Percentiles rank a stretch among this genome's conserved stretches.
Evolutionary conservation across 306 rosid genomes (phyloP).

Genomic region (Ormosia emarginata): DNA sequence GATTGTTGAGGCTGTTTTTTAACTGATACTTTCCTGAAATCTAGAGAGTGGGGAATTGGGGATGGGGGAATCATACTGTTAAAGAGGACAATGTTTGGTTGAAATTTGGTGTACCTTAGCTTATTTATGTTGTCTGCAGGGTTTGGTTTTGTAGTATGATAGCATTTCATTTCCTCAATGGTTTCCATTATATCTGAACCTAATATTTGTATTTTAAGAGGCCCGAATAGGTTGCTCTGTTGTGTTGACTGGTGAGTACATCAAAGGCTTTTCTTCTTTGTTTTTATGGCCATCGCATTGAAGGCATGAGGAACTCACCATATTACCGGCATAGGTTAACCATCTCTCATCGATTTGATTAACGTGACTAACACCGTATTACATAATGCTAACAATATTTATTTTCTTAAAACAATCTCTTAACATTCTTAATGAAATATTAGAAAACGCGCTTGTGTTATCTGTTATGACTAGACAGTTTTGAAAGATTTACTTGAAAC

Average conservation of each 20-base stretch:
- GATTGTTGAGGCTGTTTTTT: slow-evolving; percentile 77
- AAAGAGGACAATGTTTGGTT: background rate
- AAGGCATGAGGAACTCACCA: background rate
- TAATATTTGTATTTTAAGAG: background rate
- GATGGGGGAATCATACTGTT: background rate
- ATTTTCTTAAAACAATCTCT: no score
- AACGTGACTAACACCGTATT: no score
- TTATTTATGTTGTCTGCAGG: background rate
- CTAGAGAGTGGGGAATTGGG: background rate
- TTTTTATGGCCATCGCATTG: background rate
- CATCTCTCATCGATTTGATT: no score
- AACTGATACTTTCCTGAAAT: background rate
- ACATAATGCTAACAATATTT: no score
- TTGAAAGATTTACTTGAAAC: no score
- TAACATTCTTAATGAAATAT: no score
- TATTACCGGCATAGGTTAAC: background rate
- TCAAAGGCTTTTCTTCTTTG: background rate
- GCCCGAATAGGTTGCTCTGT: background rate
- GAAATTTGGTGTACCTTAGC: background rate
- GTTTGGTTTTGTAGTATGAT: background rate
- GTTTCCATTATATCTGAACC: background rate
- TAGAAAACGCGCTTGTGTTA: no score
- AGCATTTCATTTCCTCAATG: background rate
- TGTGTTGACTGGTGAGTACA: background rate
- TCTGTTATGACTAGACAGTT: no score